Base-by-base conservation (phyloP, 2,329 filamentous ascomycete genomes). In the Pseudogymnoascus sp. region DNA sequence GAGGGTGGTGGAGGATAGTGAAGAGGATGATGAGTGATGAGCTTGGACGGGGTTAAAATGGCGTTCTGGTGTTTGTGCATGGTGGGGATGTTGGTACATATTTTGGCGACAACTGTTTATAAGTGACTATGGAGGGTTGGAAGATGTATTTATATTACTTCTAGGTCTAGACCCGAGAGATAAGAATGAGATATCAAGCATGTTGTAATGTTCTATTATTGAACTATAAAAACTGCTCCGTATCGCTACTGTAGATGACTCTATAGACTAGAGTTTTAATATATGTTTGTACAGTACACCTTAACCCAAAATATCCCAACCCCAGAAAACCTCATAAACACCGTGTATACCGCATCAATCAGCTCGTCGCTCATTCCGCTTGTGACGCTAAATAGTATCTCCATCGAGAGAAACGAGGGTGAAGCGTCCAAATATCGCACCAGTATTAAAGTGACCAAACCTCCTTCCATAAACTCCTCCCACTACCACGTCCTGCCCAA, bases 1-100 rank as follows among this genome's bases (percentile, higher is more conserved):
- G 35, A 60, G 15, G 35, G 40, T 58, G 12, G 45, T 55, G 6
- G 60, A 60, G 25, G 60, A 60, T 33, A 35, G 33, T 29, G 39
- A 58, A n/a, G 59, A 60, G 25, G 59, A 60, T 10, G 45, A 52
- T 52, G 25, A 52, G 13, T 52, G 6, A 52, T 52, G 45, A 52
- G 45, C 3, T 48, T 48, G 13, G 25, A 52, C 31, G 25, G 45
- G 13, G 25, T 42, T 42, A n/a, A n/a, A n/a, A 10, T 52, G 39
- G 37, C 37, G 37, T 40, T 40, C 4, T 36, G 35, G 39, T 15
- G 12, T 15, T 25, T 3, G 13, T 29, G 25, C 12, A 40, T 40
- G 9, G 13, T 7, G 40, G 40, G 25, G 15, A 21, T 12, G 25
- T 7, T 29, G 13, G 42, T 48, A 27, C 25, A 27, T n/a, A 15